These are phyloP conservation scores for Boletus eberwhitei DNA, from an alignment of 768 basidiomycete species.

Conservation along the genomic window DNA sequence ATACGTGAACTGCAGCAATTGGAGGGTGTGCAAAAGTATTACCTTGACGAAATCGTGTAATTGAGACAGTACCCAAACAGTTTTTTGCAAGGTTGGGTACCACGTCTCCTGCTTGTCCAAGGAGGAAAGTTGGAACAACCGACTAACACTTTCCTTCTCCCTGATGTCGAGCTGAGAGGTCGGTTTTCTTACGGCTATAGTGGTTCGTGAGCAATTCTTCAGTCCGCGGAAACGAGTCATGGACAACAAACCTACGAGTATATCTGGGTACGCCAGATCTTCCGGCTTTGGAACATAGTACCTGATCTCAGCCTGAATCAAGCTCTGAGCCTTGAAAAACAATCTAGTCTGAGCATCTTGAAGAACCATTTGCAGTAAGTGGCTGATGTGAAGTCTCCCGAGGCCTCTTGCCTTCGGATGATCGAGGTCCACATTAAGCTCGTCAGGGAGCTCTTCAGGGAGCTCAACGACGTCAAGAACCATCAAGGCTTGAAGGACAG, in stretches of 20 bases:
- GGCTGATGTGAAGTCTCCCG: conserved; percentile 70
- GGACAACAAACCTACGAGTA: conserved; percentile 58
- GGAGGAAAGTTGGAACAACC: conserved; percentile 66
- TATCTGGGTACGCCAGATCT: conserved; percentile 86
- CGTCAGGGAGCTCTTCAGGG: conserved; percentile 28
- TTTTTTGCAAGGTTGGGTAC: conserved; percentile 88
- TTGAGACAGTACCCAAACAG: conserved; percentile 88
- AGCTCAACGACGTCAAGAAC: conserved; percentile 70
- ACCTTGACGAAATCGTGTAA: conserved; percentile 93
- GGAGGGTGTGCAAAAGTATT: conserved; percentile 14
- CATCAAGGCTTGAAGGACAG: conserved; percentile 94
- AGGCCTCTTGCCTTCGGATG: conserved; percentile 39
- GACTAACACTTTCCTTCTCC: conserved; percentile 70
- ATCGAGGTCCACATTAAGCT: conserved; percentile 40
- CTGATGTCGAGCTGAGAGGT: conserved; percentile 42
- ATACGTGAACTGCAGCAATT: not conserved
- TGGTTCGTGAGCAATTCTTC: conserved; percentile 3
- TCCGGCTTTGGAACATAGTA: conserved; percentile 74
- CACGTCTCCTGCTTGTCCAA: conserved; percentile 78
- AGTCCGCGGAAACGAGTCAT: not conserved
- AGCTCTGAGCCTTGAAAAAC: conserved; percentile 93
- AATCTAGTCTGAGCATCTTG: conserved; percentile 95
- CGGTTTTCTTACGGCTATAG: conserved; percentile 46
- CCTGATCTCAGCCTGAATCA: conserved; percentile 85
- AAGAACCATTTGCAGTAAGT: conserved; percentile 82